Evolutionary conservation across 2,329 filamentous ascomycete species (phyloP).

Genomic region (Cladosporium sp.): DNA sequence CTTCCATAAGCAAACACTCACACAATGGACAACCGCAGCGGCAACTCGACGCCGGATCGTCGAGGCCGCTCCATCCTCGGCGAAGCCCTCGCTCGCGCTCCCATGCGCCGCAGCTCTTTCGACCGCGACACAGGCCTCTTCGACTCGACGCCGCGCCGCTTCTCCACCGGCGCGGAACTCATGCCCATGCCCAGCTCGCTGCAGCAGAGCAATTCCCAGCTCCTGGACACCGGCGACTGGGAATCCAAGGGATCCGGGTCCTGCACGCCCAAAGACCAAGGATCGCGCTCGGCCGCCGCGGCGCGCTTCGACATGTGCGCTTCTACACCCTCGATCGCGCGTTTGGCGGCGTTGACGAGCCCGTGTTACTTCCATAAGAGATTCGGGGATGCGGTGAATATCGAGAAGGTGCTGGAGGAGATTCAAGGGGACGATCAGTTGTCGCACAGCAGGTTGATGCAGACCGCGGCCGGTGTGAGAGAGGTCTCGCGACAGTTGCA

Average conservation of each 20-base stretch:
- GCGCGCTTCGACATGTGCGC: conserved; percentile 26
- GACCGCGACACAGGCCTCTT: conserved; percentile 28
- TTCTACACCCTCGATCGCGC: conserved; percentile 28
- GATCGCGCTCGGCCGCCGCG: conserved; percentile 23
- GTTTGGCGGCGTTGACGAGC: conserved; percentile 70
- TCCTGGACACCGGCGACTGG: conserved; percentile 23
- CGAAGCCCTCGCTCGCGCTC: conserved; percentile 24
- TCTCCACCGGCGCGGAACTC: conserved; percentile 29
- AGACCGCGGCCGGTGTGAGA: conserved; percentile 90
- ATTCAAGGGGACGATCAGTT: conserved; percentile 84
- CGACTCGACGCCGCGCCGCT: conserved; percentile 30
- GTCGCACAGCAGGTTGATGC: conserved; percentile 89
- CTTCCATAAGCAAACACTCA: background rate
- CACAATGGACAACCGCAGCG: conserved; percentile 10
- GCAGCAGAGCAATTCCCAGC: conserved; percentile 17
- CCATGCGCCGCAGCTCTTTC: conserved; percentile 29
- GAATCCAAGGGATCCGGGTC: conserved; percentile 10
- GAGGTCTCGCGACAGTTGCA: conserved; percentile 96
- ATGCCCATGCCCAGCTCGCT: conserved; percentile 27
- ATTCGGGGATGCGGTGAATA: conserved; percentile 93
- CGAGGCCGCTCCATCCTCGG: conserved; percentile 18
- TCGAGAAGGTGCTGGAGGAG: conserved; percentile 91
- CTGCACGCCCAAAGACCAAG: conserved; percentile 22
- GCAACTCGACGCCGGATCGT: conserved; percentile 9
- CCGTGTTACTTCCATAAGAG: conserved; percentile 98